Evolutionary conservation across 129 eudicot species (phyloP), one percentile per base, ranked within the genome.

Genomic region (Mikania micrantha): DNA sequence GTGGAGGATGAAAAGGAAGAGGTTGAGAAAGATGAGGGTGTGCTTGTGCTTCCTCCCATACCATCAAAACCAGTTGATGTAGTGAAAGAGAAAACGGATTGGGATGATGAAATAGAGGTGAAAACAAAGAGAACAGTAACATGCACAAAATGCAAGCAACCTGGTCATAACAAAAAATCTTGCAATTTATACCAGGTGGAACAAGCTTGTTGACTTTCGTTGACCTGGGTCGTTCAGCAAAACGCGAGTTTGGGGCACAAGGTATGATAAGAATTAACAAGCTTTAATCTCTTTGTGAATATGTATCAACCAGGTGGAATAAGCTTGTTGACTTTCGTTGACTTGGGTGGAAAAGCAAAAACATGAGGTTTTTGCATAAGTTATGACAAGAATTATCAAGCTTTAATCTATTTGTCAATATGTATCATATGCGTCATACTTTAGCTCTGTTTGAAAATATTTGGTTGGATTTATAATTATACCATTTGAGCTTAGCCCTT

Each of bases 131-230:
- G 92, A 77, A 83, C 91, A 49, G 92, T 88, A 44, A 81, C 89
- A 5, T 88, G 96, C 73, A 81, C 85, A 29, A 85, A 73, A 64
- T 88, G 96, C 63, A 88, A 85, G 77, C 85, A 88, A 42, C 79
- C 80, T 0, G 92, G 96, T 72, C 96, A 88, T 73, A 88, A 88
- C 13, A 88, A 85, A 70, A 83, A 85, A 71, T 76, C 89, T 15
- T 88, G 92, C 79, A 82, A 76, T 64, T 15, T 74, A 25, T 74
- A 64, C 38, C 72, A 74, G 45, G 32, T 32, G 22, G 66, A 53
- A 57, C 66, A 65, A 36, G 71, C 64, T 40, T 70, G 36, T 73
- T 73, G 71, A 63, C 78, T 49, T 64, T 52, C 22, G 58, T 64
- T 64, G 21, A 74, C 76, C 1, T 31, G 29, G 4, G 29, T 9